Base-by-base conservation (phyloP, 1,139 yeast genomes). In the Kodamaea derodonti region DNA sequence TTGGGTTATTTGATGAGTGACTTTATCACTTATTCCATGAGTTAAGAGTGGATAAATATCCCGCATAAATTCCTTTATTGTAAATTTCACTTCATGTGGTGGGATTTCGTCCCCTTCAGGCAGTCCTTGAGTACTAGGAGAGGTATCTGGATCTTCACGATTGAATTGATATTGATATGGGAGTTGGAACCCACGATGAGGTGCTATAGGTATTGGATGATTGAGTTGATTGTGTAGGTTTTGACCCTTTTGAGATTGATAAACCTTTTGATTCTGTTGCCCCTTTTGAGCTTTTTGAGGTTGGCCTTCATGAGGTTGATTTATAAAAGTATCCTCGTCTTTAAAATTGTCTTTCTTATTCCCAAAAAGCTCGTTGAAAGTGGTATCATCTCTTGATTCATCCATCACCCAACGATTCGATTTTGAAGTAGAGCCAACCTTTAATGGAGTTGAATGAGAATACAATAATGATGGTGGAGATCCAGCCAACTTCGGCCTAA, bases 381-480 rank as follows among this genome's bases (percentile, higher is more conserved):
- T 44, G 8, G 47, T 43, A 6, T 36, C 45, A 24, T 44, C 49
- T 14, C 42, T 33, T 5, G 46, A 39, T 13, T 46, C 50, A 23
- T 46, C 43, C n/a, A 20, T 26, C 20, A 25, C 36, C 46, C 32
- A 41, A 15, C 32, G 39, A 31, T 34, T 25, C 31, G 20, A 32
- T 33, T 39, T 42, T 35, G 24, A 26, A 37, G 26, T 23, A 14
- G 35, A 23, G 18, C 13, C 35, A 16, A 25, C 26, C 27, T 28
- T 41, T 27, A 60, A 42, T 1, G 68, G 68, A 1, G 68, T 60
- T 4, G 65, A 58, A 36, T 62, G 68, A 3, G 64, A 56, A 11
- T 61, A 52, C 8, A 56, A 43, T 26, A 40, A 35, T 9, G 41
- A 38, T 20, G 41, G 41, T 18, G 41, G 41, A n/a, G 35, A 32